phyloP scores from a whole-genome alignment of 2,329 filamentous ascomycete genomes.

The Cylindrodendrum hubeiense region DNA sequence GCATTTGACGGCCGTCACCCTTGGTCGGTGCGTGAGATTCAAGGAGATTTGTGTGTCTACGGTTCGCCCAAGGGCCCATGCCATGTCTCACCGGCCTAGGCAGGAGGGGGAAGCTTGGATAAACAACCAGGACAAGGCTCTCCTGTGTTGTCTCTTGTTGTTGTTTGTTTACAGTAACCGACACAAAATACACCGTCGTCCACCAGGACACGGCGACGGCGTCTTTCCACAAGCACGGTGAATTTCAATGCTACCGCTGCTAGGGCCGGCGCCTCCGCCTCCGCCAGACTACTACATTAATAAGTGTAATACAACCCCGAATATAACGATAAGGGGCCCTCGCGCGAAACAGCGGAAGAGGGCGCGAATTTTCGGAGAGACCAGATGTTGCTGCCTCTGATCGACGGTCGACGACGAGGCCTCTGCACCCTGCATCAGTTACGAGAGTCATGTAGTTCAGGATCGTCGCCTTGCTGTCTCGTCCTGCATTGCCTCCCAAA shows the following conservation, averaged over 20 bases:
- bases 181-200: conserved; percentile 27
- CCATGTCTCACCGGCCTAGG: conserved; percentile 39
- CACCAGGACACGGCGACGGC: conserved; percentile 27
- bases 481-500: conserved; percentile 7
- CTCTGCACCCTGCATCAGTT: conserved; percentile 11
- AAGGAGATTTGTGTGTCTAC: conserved; percentile 26
- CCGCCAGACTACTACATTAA: conserved; percentile 21
- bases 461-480: conserved; percentile 3
- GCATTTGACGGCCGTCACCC: conserved; percentile 19
- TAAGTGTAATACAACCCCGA: conserved; percentile 19
- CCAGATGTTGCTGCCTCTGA: not conserved
- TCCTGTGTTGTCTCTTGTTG: conserved; percentile 29
- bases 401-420: conserved; percentile 5
- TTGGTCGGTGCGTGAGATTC: conserved; percentile 25
- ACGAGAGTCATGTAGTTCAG: conserved; percentile 5
- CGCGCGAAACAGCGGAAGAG: conserved; percentile 7
- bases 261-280: conserved; percentile 24
- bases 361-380: conserved; percentile 10
- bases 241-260: conserved; percentile 26
- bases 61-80: conserved; percentile 37
- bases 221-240: conserved; percentile 10
- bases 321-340: conserved; percentile 22
- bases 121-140: conserved; percentile 23
- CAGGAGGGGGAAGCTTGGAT: conserved; percentile 27
- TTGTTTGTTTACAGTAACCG: conserved; percentile 43